Evolutionary conservation across 192 early-diverging fungal species (phyloP).

Genomic region (Umbelopsis isabellina): DNA sequence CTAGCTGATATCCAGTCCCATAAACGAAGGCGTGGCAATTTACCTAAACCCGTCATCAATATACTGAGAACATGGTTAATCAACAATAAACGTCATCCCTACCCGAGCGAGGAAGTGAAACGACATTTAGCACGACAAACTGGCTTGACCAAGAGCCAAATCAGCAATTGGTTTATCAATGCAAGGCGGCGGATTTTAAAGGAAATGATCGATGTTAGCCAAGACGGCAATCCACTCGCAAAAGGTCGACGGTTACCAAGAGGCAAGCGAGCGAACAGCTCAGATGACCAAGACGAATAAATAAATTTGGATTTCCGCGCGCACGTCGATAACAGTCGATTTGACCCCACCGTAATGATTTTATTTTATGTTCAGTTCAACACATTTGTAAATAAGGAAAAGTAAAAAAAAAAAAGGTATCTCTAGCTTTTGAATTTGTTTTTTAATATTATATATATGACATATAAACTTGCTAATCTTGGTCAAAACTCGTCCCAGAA

Average conservation of each 20-base stretch:
- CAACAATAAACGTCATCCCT: constrained; percentile 64
- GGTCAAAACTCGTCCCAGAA: no score
- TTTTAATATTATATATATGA: no score
- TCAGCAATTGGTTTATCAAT: constrained; percentile 82
- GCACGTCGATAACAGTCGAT: not conserved
- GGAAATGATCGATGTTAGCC: constrained; percentile 13
- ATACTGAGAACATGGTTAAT: constrained; percentile 65
- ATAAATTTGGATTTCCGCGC: not conserved
- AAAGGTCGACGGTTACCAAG: constrained; percentile 10
- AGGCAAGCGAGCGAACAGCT: constrained; percentile 4
- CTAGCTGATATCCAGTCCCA: constrained; percentile 10
- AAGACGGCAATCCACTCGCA: constrained; percentile 4
- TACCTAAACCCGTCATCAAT: constrained; percentile 61
- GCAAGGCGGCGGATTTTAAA: constrained; percentile 56
- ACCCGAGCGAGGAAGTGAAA: constrained; percentile 71
- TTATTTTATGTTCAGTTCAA: no score
- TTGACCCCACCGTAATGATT: no score
- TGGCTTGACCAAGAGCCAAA: constrained; percentile 63
- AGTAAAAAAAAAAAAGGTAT: no score
- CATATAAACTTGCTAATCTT: no score
- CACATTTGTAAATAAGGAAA: no score
- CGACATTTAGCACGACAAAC: constrained; percentile 53
- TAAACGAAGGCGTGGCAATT: constrained; percentile 53
- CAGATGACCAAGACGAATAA: constrained; percentile 11
- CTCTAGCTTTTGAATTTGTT: no score